Conservation (phyloP, 768 basidiomycete species). For the Lentinula sp. region DNA sequence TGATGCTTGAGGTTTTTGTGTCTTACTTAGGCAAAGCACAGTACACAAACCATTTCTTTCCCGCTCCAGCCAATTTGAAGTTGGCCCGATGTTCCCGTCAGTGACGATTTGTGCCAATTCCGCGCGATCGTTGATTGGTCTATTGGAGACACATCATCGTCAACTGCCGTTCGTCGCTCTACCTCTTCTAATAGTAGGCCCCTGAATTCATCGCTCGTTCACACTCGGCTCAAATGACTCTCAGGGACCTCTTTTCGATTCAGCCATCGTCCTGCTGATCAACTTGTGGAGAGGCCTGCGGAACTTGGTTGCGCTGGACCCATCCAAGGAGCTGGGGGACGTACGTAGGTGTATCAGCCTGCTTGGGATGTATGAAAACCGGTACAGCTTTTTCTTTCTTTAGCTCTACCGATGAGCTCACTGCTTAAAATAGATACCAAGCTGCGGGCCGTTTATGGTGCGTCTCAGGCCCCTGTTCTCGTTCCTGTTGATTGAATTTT, state of each 20-base stretch:
- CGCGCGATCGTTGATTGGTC: constrained; percentile 46
- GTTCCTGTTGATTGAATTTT: neutral
- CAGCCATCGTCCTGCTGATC: constrained; percentile 40
- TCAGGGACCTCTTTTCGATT: constrained; percentile 23
- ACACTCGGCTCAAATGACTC: neutral
- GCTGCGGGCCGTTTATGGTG: constrained; percentile 42
- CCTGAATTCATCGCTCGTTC: neutral
- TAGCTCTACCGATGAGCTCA: neutral
- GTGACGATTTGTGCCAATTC: constrained; percentile 27
- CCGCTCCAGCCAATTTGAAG: constrained; percentile 6
- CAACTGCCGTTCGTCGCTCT: constrained; percentile 13
- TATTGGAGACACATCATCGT: constrained; percentile 40
- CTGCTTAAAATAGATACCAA: constrained; percentile 29
- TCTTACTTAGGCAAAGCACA: neutral
- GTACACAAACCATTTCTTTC: constrained; percentile 20
- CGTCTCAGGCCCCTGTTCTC: constrained; percentile 11
- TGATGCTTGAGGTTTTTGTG: neutral
- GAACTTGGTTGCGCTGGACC: constrained; percentile 29
- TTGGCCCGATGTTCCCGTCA: constrained; percentile 48
- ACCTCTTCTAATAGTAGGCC: neutral
- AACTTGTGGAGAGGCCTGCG: constrained; percentile 41
- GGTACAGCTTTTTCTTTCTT: neutral
- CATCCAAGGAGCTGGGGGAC: constrained; percentile 40
- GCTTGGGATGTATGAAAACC: neutral
- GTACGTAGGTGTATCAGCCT: constrained; percentile 35